A percentile compares a stretch with the other conserved stretches of the same genome.
Evolutionary conservation across 345 rosid genomes (phyloP).

Genomic region (Lumnitzera racemosa): DNA sequence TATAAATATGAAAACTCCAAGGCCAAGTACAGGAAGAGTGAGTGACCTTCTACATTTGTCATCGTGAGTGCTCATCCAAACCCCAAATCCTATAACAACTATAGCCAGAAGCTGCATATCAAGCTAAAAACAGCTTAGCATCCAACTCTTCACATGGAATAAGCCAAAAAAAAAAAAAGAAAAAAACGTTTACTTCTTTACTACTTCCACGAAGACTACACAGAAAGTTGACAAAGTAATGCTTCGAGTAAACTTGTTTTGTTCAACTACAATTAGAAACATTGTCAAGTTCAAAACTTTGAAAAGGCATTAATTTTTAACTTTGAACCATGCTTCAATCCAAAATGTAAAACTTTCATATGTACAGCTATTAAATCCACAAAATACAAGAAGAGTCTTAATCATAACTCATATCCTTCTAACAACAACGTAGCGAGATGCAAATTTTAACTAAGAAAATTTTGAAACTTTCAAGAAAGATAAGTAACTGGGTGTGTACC

Average conservation of each 20-base stretch:
- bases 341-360: too few species aligned
- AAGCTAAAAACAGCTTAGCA: not conserved
- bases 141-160: not conserved
- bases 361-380: too few species aligned
- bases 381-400: too few species aligned
- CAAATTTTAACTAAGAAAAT: not conserved
- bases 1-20: conserved; percentile 67
- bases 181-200: not conserved
- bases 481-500: conserved; percentile 29
- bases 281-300: not conserved
- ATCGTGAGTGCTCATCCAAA: conserved; percentile 92
- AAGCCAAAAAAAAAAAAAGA: too few species aligned
- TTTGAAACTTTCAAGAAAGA: not conserved
- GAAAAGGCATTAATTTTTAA: too few species aligned
- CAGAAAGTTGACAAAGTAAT: too few species aligned
- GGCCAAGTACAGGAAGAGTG: conserved; percentile 75
- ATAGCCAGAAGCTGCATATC: conserved; percentile 67
- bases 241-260: not conserved
- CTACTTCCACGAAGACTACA: not conserved
- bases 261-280: not conserved
- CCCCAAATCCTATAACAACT: conserved; percentile 67
- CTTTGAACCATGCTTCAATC: too few species aligned
- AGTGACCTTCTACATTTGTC: conserved; percentile 82
- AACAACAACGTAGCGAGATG: not conserved
- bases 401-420: too few species aligned